Evolutionary conservation across 2,329 filamentous ascomycete species (phyloP), one percentile per base, ranked within the genome.

Genomic region (Fusarium illudens): DNA sequence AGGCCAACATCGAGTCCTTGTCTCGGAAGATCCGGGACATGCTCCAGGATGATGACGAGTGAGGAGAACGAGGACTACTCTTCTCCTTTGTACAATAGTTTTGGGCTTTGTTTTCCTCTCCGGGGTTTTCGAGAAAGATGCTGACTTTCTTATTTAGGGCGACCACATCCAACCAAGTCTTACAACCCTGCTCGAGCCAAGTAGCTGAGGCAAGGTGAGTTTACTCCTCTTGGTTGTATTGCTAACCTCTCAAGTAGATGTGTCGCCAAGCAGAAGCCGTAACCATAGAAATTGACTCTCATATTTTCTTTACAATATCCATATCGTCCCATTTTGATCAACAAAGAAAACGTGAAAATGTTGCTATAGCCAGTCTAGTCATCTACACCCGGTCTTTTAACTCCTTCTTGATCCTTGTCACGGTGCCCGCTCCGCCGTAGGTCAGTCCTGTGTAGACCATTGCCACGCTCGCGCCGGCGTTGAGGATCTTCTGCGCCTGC

Each of bases 391-490:
- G 74, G 60, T 82, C 77, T 72, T 80, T 83, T 82, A 91, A 86
- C 82, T 91, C 87, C 48, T 80, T 79, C 79, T 91, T 91, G 67
- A 91, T 88, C 72, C 87, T 82, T 44, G 89, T 90, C 17, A 90
- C 79, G 3, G 88, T 90, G 17, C 89, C 89, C 1, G 86, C 82
- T 12, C 89, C 89, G 12, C 87, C 87, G 65, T 91, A 91, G 1
- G 88, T 85, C 74, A 90, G 79, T 1, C 82, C 91, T 0, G 96
- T 99, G 78, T 98, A 98, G 54, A 97, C 85, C 89, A 97, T 96
- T 3, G 93, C 94, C 13, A 96, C 90, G 72, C 91, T 95, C 0
- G 96, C 96, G 9, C 96, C 96, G 0, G 94, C 94, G 70, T 96
- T 92, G 50, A 98, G 84, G 7, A 95, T 88, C 79, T 92, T 85